Evolutionary conservation across 2,329 filamentous ascomycete species (phyloP).

Genomic region (Trichoderma aggressivum): DNA sequence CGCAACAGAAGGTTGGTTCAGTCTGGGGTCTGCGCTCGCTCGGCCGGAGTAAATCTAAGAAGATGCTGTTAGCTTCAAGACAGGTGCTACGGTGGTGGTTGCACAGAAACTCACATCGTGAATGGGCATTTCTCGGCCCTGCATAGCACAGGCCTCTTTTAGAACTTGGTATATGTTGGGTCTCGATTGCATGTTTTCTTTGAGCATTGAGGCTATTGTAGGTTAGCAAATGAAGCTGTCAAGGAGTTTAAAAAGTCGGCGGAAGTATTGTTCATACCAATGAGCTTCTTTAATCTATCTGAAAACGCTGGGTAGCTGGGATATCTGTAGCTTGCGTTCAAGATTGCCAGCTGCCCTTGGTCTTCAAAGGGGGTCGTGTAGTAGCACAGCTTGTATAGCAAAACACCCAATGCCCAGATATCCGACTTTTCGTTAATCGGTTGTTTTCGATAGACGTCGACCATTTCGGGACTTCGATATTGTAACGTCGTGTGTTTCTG

Average conservation of each 20-base stretch:
- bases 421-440: slow-evolving; percentile 98
- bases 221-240: slow-evolving; percentile 22
- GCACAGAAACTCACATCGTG: slow-evolving; percentile 67
- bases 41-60: slow-evolving; percentile 67
- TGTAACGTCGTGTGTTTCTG: slow-evolving; percentile 96
- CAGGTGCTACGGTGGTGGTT: too few species aligned
- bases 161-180: slow-evolving; percentile 95
- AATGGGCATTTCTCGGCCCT: slow-evolving; percentile 79
- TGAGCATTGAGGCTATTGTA: slow-evolving; percentile 75
- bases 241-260: background rate
- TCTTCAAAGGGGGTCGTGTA: slow-evolving; percentile 99
- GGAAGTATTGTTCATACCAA: slow-evolving; percentile 53
- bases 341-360: slow-evolving; percentile 92
- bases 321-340: slow-evolving; percentile 93
- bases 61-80: slow-evolving; percentile 8
- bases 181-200: slow-evolving; percentile 71
- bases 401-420: slow-evolving; percentile 93
- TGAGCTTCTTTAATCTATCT: slow-evolving; percentile 81
- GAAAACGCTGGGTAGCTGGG: slow-evolving; percentile 87
- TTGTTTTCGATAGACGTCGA: slow-evolving; percentile 94
- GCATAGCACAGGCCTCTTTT: slow-evolving; percentile 82
- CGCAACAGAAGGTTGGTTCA: background rate
- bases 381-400: slow-evolving; percentile 97
- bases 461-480: slow-evolving; percentile 97
- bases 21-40: slow-evolving; percentile 57